A percentile compares a stretch with the other conserved stretches of the same genome.
Evolutionary conservation across 139 green algal genomes (phyloP).

Genomic region (Pycnococcus provasolii): DNA sequence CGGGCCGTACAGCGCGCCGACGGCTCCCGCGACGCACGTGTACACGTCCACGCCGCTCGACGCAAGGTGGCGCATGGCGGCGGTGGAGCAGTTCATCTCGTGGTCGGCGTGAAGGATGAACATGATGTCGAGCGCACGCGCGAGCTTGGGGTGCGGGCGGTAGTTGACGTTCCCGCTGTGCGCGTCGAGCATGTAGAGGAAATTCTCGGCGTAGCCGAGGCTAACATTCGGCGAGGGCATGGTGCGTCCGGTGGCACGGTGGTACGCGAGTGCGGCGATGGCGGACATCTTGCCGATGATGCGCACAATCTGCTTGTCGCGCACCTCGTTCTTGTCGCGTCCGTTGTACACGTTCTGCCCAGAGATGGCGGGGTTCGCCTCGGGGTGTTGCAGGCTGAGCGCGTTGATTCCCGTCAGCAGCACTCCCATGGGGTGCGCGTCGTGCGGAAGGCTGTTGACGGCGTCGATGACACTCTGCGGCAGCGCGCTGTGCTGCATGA

Average conservation of each 20-base stretch:
- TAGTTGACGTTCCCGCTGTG: conserved; percentile 8
- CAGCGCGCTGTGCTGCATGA: conserved; percentile 75
- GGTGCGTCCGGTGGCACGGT: conserved; percentile 71
- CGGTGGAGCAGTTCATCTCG: conserved; percentile 96
- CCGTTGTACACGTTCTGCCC: conserved; percentile 81
- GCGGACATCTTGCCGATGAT: conserved; percentile 77
- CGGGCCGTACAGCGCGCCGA: conserved; percentile 94
- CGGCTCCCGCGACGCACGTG: conserved; percentile 71
- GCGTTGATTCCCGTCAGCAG: conserved; percentile 71
- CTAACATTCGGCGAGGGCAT: conserved; percentile 64
- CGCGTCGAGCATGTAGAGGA: conserved; percentile 96
- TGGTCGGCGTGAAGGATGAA: conserved; percentile 97
- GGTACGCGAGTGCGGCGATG: conserved; percentile 83
- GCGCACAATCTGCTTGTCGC: conserved; percentile 94
- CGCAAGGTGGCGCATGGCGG: conserved; percentile 66
- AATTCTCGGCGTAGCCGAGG: conserved; percentile 87
- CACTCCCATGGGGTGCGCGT: conserved; percentile 87
- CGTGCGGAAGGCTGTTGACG: conserved; percentile 69
- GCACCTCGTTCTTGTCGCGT: conserved; percentile 45
- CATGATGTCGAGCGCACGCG: conserved; percentile 69
- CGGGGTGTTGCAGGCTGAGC: conserved; percentile 71
- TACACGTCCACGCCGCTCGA: conserved; percentile 69
- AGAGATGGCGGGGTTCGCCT: conserved; percentile 84
- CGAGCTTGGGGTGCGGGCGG: conserved; percentile 23
- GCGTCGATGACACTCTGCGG: conserved; percentile 59